These are phyloP conservation scores for Fusarium globosum DNA, from an alignment of 2,329 filamentous ascomycete species.

Conservation along the genomic window DNA sequence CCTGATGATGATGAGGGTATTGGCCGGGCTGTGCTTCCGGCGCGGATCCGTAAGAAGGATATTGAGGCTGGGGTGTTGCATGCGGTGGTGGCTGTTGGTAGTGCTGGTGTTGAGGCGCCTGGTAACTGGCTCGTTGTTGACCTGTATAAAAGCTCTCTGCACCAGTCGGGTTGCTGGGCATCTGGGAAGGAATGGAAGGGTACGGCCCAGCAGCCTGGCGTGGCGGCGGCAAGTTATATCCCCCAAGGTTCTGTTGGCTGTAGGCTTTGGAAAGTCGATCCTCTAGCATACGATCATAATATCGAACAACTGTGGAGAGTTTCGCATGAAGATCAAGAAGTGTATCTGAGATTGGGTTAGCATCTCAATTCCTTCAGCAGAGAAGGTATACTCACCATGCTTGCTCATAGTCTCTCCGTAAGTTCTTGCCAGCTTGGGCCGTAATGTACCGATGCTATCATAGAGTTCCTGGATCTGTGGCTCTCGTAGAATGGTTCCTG, in stretches of 20 bases:
- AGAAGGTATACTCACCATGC: conserved; percentile 71
- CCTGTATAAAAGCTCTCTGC: conserved; percentile 87
- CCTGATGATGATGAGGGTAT: conserved; percentile 58
- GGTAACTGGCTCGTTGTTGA: conserved; percentile 64
- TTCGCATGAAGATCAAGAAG: conserved; percentile 95
- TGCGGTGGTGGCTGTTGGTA: conserved; percentile 49
- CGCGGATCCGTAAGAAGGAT: conserved; percentile 56
- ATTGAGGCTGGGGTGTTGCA: conserved; percentile 52
- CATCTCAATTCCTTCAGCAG: neutral
- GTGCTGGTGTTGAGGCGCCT: conserved; percentile 57
- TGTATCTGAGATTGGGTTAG: conserved; percentile 71
- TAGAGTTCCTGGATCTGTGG: conserved; percentile 98
- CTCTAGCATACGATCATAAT: conserved; percentile 98
- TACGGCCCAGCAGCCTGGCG: conserved; percentile 73
- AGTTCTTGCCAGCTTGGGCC: conserved; percentile 92
- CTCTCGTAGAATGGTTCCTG: conserved; percentile 94
- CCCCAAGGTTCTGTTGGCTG: conserved; percentile 78
- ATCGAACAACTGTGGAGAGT: conserved; percentile 92
- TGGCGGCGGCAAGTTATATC: conserved; percentile 67
- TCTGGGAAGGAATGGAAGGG: conserved; percentile 71
- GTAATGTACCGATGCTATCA: conserved; percentile 92
- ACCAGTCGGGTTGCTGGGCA: conserved; percentile 60
- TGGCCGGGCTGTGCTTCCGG: conserved; percentile 55
- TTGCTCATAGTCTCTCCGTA: conserved; percentile 99
- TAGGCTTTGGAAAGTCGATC: conserved; percentile 94